A percentile compares a stretch with the other conserved stretches of the same genome.
phyloP scores from a whole-genome alignment of 1,139 yeast genomes.

The Suhomyces panamericanus region DNA sequence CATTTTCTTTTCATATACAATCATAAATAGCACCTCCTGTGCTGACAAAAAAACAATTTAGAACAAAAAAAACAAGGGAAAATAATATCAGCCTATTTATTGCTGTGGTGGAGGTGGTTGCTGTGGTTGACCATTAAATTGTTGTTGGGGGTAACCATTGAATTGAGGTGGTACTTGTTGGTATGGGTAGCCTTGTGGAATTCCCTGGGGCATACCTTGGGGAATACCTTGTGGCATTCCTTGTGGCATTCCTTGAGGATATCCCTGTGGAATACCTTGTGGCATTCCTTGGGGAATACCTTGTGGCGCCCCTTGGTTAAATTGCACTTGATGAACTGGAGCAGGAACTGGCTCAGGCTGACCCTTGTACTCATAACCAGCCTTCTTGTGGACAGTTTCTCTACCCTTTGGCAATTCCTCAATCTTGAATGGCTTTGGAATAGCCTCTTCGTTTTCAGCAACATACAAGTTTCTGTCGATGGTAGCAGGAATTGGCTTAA shows the following conservation, averaged over 20 bases:
- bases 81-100: slow-evolving; percentile 2
- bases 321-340: slow-evolving; percentile 1
- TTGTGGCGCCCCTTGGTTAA: background rate
- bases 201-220: slow-evolving; percentile 16
- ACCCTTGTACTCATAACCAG: slow-evolving; percentile 50
- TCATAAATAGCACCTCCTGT: slow-evolving; percentile 2
- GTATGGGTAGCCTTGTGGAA: slow-evolving; percentile 18
- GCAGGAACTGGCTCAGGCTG: slow-evolving; percentile 38
- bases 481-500: slow-evolving; percentile 89
- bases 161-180: slow-evolving; percentile 25
- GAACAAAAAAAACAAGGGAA: background rate
- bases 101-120: slow-evolving; percentile 13
- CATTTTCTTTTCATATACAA: slow-evolving; percentile 1
- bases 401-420: slow-evolving; percentile 61
- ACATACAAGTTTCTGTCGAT: slow-evolving; percentile 90
- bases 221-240: slow-evolving; percentile 7
- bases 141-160: slow-evolving; percentile 30
- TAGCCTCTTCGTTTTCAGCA: slow-evolving; percentile 71
- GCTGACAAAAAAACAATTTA: background rate
- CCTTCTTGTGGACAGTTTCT: slow-evolving; percentile 36
- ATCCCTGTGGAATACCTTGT: slow-evolving; percentile 19
- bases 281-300: slow-evolving; percentile 13
- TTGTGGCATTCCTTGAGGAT: slow-evolving; percentile 10
- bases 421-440: slow-evolving; percentile 86
- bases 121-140: slow-evolving; percentile 16